Evolutionary conservation across 345 rosid species (phyloP).

Genomic region (Brassica carinata): DNA sequence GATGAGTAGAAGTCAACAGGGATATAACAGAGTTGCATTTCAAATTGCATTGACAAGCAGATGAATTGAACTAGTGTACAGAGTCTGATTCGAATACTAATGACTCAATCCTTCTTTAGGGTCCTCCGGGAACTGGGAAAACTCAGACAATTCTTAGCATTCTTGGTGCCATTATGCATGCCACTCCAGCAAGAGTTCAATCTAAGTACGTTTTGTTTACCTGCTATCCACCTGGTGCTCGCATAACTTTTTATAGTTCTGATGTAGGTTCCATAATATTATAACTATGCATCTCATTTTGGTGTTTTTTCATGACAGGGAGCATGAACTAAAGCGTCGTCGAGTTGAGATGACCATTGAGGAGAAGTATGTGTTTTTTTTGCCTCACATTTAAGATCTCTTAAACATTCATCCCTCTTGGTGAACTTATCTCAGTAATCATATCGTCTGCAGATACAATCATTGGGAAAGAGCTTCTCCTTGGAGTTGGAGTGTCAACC

Average conservation of each 20-base stretch:
- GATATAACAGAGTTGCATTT: background rate
- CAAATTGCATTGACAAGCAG: constrained; percentile 13
- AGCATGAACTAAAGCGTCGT: constrained; percentile 48
- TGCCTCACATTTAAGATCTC: constrained; percentile 8
- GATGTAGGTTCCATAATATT: background rate
- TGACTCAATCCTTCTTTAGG: constrained; percentile 56
- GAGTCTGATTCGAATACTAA: no score
- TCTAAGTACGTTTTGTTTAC: constrained; percentile 58
- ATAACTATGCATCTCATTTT: background rate
- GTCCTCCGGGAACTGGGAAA: constrained; percentile 99
- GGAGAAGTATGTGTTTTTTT: constrained; percentile 82
- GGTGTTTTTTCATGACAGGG: constrained; percentile 48
- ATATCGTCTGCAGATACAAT: constrained; percentile 50
- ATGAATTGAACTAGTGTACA: background rate
- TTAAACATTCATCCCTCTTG: constrained; percentile 4
- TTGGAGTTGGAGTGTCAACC: constrained; percentile 74
- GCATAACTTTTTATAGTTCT: constrained; percentile 1
- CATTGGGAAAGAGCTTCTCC: constrained; percentile 90
- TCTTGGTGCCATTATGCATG: constrained; percentile 90
- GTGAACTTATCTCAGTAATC: background rate
- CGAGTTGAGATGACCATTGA: constrained; percentile 62
- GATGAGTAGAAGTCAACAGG: background rate
- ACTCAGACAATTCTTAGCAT: constrained; percentile 95
- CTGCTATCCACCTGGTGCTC: no score
- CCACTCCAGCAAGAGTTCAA: constrained; percentile 76